Evolutionary conservation across 805 yeast species (phyloP), one percentile per base, ranked within the genome.

Genomic region (Candida berthetii): DNA sequence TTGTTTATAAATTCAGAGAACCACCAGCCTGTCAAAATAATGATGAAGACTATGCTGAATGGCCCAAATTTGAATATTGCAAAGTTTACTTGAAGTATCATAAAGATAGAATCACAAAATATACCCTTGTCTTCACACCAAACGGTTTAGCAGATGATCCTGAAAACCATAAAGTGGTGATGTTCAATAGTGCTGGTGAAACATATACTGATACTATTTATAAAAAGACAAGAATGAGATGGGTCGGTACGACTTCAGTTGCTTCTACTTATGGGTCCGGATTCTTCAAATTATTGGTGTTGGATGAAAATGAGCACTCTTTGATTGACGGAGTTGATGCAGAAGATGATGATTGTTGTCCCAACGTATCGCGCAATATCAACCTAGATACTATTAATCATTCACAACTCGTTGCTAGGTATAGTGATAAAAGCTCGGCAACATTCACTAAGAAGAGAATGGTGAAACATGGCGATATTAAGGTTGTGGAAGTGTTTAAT

Each of bases 211-310:
- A 67, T 45, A 55, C 65, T 3, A 37, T 40, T 7, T 44, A 54
- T 19, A 54, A 52, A 37, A 57, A 48, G 2, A 47, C 66, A n/a
- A 60, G 60, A 39, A 42, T 66, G 17, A 55, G 69, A 45, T 67
- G 72, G 72, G 49, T 57, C 16, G 72, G 72, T 1, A 60, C 66
- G 5, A 60, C 70, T 1, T 60, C 63, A 5, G 51, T 62, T 38
- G 53, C 64, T 2, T 57, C 68, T 0, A 56, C 59, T 1, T 58
- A 58, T 38, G 67, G 68, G 1, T 54, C 68, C 3, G 58, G 58
- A 9, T 55, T 50, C 36, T 57, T 67, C 42, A 62, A 64, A 35
- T 47, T 66, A 7, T 36, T 63, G 18, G 54, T 64, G 0, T 41
- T 67, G 7, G 63, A 59, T 39, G 65, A 65, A 37, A 50, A 53